Conservation (phyloP, 108 stramenopile genomes). For the Nitzschia sp. region DNA sequence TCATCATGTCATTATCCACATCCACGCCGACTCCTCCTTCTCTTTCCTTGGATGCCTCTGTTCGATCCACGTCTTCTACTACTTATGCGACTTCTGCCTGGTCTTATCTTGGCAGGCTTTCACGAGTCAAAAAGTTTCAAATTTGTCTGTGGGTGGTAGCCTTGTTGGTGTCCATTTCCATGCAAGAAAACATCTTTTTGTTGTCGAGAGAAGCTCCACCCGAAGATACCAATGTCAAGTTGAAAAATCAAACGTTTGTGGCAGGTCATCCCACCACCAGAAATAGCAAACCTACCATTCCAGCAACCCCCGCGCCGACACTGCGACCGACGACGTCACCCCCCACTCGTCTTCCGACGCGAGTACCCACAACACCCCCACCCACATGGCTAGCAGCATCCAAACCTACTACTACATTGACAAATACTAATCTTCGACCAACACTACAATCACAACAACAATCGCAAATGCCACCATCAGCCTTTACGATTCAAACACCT, state of each 20-base stretch:
- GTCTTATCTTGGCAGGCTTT: not conserved
- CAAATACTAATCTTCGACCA: not conserved
- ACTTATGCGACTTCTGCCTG: too few species aligned
- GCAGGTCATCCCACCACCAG: not conserved
- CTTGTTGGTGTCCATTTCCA: constrained; percentile 3
- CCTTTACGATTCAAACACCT: not conserved
- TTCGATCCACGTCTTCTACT: too few species aligned
- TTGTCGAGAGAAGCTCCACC: not conserved
- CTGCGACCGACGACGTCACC: not conserved
- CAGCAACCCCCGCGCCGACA: not conserved
- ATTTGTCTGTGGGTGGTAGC: constrained; percentile 8
- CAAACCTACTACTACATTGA: not conserved
- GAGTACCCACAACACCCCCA: not conserved
- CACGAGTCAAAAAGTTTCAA: constrained; percentile 28
- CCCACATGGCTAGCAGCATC: not conserved
- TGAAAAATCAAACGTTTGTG: not conserved
- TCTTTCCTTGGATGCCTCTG: too few species aligned
- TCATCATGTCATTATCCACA: too few species aligned
- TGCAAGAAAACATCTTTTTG: constrained; percentile 7
- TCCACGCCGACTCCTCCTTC: too few species aligned
- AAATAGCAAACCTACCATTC: not conserved
- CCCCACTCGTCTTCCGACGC: not conserved
- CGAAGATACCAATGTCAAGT: not conserved
- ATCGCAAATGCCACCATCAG: not conserved
- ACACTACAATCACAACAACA: not conserved